Percentiles rank a stretch among this genome's conserved stretches.
Conservation (phyloP, 192 early-diverging fungal genomes). For the Backusella westeae region DNA sequence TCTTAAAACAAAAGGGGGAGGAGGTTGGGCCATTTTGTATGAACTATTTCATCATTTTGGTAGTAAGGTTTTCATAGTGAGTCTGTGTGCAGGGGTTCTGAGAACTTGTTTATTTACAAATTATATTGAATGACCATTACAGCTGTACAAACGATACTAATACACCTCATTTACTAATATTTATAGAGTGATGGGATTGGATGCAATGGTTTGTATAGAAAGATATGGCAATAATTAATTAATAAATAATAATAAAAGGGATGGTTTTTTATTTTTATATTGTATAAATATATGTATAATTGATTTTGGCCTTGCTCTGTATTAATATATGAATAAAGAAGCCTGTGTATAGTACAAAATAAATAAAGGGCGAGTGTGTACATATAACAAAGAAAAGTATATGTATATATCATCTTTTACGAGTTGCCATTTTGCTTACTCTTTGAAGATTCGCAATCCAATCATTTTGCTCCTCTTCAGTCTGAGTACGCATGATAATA, state of each 20-base stretch:
- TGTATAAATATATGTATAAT: too few relatives aligned
- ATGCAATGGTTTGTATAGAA: too few relatives aligned
- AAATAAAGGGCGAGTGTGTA: neutral
- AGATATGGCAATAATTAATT: neutral
- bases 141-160: too few relatives aligned
- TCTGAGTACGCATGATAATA: constrained; percentile 12
- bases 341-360: neutral
- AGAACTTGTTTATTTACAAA: neutral
- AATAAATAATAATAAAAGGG: neutral
- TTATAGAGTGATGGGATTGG: too few relatives aligned
- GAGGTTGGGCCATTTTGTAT: neutral
- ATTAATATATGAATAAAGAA: neutral
- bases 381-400: neutral
- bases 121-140: neutral
- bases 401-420: neutral
- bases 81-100: constrained; percentile 20
- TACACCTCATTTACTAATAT: too few relatives aligned
- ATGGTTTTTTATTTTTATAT: too few relatives aligned
- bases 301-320: neutral
- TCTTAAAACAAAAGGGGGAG: neutral
- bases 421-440: neutral
- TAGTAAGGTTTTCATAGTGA: constrained; percentile 7
- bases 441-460: neutral
- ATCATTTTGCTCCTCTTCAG: neutral
- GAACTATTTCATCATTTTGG: neutral